A percentile compares a stretch with the other conserved stretches of the same genome.
These are phyloP conservation scores for Dactylorhiza incarnata DNA, from an alignment of 106 monocot species.

Conservation along the genomic window DNA sequence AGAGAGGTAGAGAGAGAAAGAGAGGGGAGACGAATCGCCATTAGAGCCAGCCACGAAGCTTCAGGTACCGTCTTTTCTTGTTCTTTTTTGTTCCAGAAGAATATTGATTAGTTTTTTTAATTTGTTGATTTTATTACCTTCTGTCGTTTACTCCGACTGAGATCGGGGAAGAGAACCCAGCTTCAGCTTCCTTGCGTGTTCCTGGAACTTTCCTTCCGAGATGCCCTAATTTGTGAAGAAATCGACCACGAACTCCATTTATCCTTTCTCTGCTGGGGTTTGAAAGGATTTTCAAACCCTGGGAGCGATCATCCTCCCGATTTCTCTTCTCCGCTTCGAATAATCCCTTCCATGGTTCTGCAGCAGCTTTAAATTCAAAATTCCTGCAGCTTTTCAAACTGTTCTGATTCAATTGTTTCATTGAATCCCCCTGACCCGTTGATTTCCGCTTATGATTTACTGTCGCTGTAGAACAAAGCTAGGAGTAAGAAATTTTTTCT, in stretches of 20 bases:
- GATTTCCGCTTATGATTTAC: background rate
- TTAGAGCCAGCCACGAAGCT: slow-evolving; percentile 8
- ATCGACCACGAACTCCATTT: background rate
- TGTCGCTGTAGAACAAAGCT: background rate
- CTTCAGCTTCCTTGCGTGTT: background rate
- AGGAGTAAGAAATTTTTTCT: background rate
- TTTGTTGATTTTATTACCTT: no score
- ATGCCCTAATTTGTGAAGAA: background rate
- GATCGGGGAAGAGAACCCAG: background rate
- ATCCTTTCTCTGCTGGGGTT: background rate
- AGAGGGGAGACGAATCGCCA: slow-evolving; percentile 2
- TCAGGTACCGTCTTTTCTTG: background rate
- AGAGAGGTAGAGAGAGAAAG: background rate
- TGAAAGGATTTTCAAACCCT: background rate
- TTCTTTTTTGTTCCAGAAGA: background rate
- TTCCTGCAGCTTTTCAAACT: background rate
- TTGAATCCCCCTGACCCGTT: background rate
- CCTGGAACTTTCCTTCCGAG: background rate
- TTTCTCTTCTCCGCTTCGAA: background rate
- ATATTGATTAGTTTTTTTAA: background rate
- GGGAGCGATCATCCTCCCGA: background rate
- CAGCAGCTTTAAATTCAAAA: background rate
- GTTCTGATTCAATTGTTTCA: background rate
- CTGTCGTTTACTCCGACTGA: background rate
- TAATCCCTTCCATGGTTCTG: background rate